Evolutionary conservation across 495 filamentous ascomycete species (phyloP).

Genomic region (Daldinia grandis): DNA sequence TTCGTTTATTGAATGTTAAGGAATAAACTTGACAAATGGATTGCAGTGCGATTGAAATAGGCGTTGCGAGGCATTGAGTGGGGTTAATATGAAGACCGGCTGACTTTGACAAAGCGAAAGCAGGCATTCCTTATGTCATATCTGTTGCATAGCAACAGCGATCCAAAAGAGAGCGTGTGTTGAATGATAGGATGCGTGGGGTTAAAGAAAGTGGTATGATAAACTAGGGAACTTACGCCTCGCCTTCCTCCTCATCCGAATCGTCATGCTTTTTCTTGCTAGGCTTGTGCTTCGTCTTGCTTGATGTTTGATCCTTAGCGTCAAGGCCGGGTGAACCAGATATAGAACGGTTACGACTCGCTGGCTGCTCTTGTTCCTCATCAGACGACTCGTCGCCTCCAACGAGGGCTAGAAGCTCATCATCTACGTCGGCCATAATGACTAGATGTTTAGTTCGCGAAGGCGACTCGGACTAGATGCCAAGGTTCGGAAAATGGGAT

Average conservation of each 20-base stretch:
- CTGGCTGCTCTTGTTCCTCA: constrained; percentile 54
- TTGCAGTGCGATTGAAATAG: neutral
- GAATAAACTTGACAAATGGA: neutral
- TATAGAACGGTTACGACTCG: constrained; percentile 50
- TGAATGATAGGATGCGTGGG: neutral
- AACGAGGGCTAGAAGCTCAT: constrained; percentile 86
- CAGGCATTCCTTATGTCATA: neutral
- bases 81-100: neutral
- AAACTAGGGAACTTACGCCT: constrained; percentile 71
- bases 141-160: neutral
- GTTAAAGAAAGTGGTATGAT: neutral
- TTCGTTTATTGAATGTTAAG: neutral
- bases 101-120: neutral
- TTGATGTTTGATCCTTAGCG: constrained; percentile 51
- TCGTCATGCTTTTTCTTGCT: constrained; percentile 62
- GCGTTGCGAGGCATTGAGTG: neutral
- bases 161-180: neutral
- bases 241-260: constrained; percentile 79
- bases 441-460: neutral
- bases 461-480: neutral
- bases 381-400: constrained; percentile 67
- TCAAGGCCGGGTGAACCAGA: constrained; percentile 47
- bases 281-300: constrained; percentile 58
- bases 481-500: neutral
- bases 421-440: constrained; percentile 79